Base-by-base conservation (phyloP, 176 grass and related monocot genomes). In the Raddia guianensis region DNA sequence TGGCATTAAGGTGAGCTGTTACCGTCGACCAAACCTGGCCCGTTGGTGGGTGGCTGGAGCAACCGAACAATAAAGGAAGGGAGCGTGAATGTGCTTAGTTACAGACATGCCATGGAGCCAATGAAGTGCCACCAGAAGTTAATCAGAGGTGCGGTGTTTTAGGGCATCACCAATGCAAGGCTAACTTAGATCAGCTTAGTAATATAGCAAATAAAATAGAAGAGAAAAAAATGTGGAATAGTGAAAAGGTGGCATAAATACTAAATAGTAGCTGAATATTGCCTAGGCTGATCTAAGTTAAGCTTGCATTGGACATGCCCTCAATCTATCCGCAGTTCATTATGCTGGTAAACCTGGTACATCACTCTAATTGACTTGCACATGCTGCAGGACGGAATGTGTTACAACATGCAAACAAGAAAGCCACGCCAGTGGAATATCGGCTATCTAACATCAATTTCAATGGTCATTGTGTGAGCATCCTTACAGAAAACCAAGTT, bases 401-500 rank as follows among this genome's bases (percentile, higher is more conserved):
- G 63, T 42, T 65, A 18, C 19, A 49, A 12, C 49, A 42, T 61
- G 57, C 49, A 60, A 74, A 33, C 40, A 64, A 71, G 64, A 52
- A 81, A 15, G 20, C 65, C 43, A 65, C 0, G 1, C 33, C 6
- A 53, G 43, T 45, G 80, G 54, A 84, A 56, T 66, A 69, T 75
- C 0, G 21, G 10, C 44, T 14, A 14, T 2, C 15, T 69, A 33
- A 58, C 35, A 49, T 2, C 33, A 60, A 27, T 27, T 76, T 71
- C 56, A 48, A 5, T 59, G 72, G 14, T 65, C 58, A 60, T 49
- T 35, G 64, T 66, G 40, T 0, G 42, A 53, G 78, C 51, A 76
- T 71, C 78, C 52, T 87, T 7, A 15, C 60, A 4, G 81, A 84
- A 79, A 83, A 61, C 68, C 53, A 88, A 75, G 75, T 35, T 63